A percentile compares a stretch with the other conserved stretches of the same genome.
phyloP scores from a whole-genome alignment of 2,329 filamentous ascomycete genomes.

The Geosmithia morbida region DNA sequence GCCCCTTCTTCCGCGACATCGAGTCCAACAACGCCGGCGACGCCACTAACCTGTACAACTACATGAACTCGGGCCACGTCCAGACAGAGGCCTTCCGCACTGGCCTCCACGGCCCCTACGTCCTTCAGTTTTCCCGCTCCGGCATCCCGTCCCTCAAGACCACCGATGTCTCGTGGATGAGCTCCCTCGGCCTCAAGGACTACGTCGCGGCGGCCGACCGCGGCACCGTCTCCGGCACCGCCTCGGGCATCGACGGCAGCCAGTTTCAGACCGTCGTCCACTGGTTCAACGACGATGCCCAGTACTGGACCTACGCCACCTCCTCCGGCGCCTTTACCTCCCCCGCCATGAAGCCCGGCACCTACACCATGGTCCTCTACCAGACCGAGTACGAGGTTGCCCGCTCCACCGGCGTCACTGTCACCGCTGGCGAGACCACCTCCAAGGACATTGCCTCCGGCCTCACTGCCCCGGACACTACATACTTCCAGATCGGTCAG shows the following conservation, averaged over 20 bases:
- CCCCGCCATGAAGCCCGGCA: conserved; percentile 52
- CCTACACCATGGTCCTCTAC: conserved; percentile 54
- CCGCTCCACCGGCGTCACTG: conserved; percentile 26
- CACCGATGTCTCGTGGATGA: conserved; percentile 44
- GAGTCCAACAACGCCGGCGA: conserved; percentile 47
- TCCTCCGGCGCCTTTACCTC: conserved; percentile 44
- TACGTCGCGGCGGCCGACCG: conserved; percentile 41
- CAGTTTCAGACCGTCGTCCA: conserved; percentile 44
- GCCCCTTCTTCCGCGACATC: conserved; percentile 53
- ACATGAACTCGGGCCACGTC: conserved; percentile 53
- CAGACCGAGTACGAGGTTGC: conserved; percentile 43
- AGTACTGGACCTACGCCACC: conserved; percentile 49
- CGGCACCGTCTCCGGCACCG: conserved; percentile 46
- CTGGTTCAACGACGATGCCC: conserved; percentile 48
- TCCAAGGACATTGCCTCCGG: conserved; percentile 34
- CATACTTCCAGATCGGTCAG: conserved; percentile 47
- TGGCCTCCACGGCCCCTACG: conserved; percentile 53
- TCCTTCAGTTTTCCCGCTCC: conserved; percentile 43
- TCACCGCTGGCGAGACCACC: conserved; percentile 31
- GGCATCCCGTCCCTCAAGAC: conserved; percentile 32
- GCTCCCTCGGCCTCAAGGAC: conserved; percentile 38
- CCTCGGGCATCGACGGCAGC: conserved; percentile 34
- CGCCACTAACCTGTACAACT: conserved; percentile 47
- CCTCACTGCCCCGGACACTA: conserved; percentile 30
- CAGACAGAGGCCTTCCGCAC: conserved; percentile 47